Evolutionary conservation across 805 yeast species (phyloP).

Genomic region (Wickerhamiella domercqiae): DNA sequence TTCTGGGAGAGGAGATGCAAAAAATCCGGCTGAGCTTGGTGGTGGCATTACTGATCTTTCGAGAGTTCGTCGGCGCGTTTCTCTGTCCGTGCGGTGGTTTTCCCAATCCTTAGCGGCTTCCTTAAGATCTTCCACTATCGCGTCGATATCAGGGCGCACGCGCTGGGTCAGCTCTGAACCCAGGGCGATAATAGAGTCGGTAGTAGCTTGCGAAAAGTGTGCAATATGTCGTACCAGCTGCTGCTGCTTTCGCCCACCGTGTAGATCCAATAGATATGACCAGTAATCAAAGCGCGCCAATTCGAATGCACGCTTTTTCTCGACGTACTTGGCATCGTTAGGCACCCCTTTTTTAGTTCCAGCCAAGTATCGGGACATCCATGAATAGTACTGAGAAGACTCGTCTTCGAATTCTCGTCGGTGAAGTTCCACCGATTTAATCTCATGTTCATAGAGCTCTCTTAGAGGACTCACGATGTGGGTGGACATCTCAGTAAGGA

Average conservation of each 20-base stretch:
- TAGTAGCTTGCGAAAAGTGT: constrained; percentile 24
- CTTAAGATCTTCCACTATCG: constrained; percentile 22
- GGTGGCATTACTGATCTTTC: constrained; percentile 7
- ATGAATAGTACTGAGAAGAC: constrained; percentile 29
- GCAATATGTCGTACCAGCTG: constrained; percentile 25
- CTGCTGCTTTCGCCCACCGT: constrained; percentile 30
- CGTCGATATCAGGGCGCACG: constrained; percentile 22
- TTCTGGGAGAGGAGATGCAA: not conserved
- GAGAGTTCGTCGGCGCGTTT: constrained; percentile 24
- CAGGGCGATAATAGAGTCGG: constrained; percentile 18
- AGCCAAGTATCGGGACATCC: constrained; percentile 30
- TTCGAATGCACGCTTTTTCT: constrained; percentile 27
- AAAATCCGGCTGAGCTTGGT: constrained; percentile 1
- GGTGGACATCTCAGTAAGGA: constrained; percentile 20
- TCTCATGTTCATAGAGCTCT: constrained; percentile 27
- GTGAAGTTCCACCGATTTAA: constrained; percentile 26
- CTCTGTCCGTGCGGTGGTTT: constrained; percentile 26
- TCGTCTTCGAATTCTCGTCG: constrained; percentile 33
- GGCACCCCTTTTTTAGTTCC: constrained; percentile 22
- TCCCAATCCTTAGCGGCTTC: constrained; percentile 25
- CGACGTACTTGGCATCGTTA: constrained; percentile 27
- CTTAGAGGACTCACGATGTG: constrained; percentile 27
- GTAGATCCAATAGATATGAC: constrained; percentile 27
- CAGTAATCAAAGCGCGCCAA: constrained; percentile 30
- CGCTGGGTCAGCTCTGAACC: constrained; percentile 18